Conservation (phyloP, 2,329 filamentous ascomycete genomes). For the Fusarium tanahbumbuense region DNA sequence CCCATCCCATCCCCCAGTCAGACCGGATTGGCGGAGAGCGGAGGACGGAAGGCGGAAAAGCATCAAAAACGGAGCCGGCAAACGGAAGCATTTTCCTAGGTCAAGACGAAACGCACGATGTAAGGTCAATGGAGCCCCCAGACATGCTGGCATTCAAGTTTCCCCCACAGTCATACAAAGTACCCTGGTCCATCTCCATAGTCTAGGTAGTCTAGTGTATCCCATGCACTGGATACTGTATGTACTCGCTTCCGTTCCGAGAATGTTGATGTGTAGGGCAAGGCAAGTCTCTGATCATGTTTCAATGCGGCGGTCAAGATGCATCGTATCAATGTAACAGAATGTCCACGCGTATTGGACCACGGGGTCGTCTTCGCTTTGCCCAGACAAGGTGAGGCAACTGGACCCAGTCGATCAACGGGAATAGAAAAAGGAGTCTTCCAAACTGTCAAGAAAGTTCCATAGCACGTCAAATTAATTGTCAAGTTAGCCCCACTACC, state of each 20-base stretch:
- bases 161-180: constrained; percentile 20
- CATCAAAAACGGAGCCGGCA: constrained; percentile 14
- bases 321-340: constrained; percentile 13
- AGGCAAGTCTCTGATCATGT: constrained; percentile 3
- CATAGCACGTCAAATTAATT: neutral
- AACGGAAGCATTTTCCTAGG: constrained; percentile 31
- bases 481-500: constrained; percentile 2
- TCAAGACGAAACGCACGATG: constrained; percentile 34
- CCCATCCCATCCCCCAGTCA: constrained; percentile 8
- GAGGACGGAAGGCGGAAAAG: neutral
- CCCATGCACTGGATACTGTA: constrained; percentile 16
- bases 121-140: constrained; percentile 31
- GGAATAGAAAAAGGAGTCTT: neutral
- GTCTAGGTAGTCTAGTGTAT: constrained; percentile 6
- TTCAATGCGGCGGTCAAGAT: constrained; percentile 25
- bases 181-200: constrained; percentile 16
- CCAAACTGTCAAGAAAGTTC: neutral
- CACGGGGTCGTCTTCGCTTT: neutral
- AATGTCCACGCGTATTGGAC: neutral
- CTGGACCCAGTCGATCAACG: constrained; percentile 1
- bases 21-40: constrained; percentile 15
- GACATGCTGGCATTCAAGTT: constrained; percentile 23
- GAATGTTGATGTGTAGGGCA: neutral
- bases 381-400: neutral
- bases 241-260: constrained; percentile 30